phyloP scores from a whole-genome alignment of 768 basidiomycete species.

The Mrakia blollopis region DNA sequence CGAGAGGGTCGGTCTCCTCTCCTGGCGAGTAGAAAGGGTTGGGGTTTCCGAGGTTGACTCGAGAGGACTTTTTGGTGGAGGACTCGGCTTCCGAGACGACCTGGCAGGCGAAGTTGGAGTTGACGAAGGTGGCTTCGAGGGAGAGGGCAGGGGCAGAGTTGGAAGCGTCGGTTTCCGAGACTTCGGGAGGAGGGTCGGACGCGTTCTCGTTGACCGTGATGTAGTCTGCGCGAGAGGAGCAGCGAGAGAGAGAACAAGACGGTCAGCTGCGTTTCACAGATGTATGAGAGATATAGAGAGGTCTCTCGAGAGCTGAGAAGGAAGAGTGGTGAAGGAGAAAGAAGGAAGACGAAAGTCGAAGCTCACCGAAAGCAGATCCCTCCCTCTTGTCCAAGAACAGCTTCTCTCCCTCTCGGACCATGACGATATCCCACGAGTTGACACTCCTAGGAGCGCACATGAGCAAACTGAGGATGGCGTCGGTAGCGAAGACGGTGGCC shows the following conservation, averaged over 20 bases:
- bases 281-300: no score
- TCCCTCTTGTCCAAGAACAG: conserved; percentile 92
- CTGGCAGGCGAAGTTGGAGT: conserved; percentile 97
- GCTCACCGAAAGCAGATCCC: conserved; percentile 76
- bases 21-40: conserved; percentile 91
- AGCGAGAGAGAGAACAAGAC: not conserved
- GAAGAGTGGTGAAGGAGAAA: not conserved
- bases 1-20: conserved; percentile 81
- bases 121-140: conserved; percentile 96
- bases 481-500: conserved; percentile 82
- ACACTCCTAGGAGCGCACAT: conserved; percentile 95
- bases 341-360: not conserved
- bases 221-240: conserved; percentile 51
- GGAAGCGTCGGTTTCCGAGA: conserved; percentile 72
- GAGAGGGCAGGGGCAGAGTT: conserved; percentile 91
- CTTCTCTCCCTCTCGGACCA: conserved; percentile 85
- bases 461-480: conserved; percentile 86
- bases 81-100: conserved; percentile 64
- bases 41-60: conserved; percentile 71
- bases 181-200: conserved; percentile 83
- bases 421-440: conserved; percentile 98
- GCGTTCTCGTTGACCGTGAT: conserved; percentile 99
- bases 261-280: not conserved
- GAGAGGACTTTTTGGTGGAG: conserved; percentile 50
- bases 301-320: not conserved